Percentiles rank a stretch among this genome's conserved stretches.
Evolutionary conservation across 345 rosid species (phyloP).

Genomic region (Camelina sativa): DNA sequence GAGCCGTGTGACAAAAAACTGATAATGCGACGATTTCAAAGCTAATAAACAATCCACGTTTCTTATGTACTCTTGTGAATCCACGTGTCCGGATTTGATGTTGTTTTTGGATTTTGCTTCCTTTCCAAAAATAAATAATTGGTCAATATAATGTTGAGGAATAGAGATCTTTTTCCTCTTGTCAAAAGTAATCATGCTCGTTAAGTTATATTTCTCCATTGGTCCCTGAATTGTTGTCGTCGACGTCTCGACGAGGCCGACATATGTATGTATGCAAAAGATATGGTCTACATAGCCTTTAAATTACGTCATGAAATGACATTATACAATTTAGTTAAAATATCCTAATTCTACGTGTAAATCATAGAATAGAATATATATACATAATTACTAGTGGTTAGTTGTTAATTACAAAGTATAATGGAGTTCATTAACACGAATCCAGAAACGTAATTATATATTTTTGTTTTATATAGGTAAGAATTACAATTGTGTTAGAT

Average conservation of each 20-base stretch:
- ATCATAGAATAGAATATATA: not conserved
- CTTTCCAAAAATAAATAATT: slow-evolving; percentile 11
- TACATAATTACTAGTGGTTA: not conserved
- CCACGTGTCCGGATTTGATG: slow-evolving; percentile 27
- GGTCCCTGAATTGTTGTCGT: slow-evolving; percentile 22
- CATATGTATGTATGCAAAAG: slow-evolving; percentile 22
- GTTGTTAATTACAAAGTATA: slow-evolving; percentile 1
- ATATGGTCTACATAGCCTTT: not conserved
- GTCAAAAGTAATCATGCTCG: slow-evolving; percentile 30
- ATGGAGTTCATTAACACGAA: slow-evolving; percentile 1
- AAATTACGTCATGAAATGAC: not conserved
- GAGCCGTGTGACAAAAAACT: slow-evolving; percentile 33
- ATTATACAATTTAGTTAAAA: not conserved
- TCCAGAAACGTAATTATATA: slow-evolving; percentile 21
- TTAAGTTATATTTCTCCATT: slow-evolving; percentile 30
- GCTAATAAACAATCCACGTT: slow-evolving; percentile 18
- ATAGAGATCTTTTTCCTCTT: not conserved
- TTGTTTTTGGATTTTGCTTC: not conserved
- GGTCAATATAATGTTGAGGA: slow-evolving; percentile 11
- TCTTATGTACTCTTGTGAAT: not conserved
- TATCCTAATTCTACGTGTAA: slow-evolving; percentile 34
- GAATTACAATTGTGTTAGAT: not conserved
- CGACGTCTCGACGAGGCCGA: slow-evolving; percentile 27
- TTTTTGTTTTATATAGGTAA: not conserved
- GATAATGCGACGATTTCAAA: not conserved